These are phyloP conservation scores for Eucalyptus erythrocorys DNA, from an alignment of 345 rosid species.

Conservation along the genomic window DNA sequence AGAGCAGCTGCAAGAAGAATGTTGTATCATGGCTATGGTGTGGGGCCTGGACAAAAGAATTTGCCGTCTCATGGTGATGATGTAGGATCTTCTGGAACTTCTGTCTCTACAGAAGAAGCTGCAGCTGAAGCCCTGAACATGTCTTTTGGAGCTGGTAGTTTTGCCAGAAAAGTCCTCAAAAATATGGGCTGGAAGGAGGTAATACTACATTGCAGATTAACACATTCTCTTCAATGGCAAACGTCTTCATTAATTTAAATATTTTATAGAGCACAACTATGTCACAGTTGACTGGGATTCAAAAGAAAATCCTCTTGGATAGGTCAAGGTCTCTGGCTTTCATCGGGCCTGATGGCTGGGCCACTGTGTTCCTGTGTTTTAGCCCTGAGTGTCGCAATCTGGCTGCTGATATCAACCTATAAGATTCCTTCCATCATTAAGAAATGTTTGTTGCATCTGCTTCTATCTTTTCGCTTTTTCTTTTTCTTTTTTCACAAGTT, in stretches of 20 bases:
- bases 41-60: slow-evolving; percentile 82
- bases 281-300: neutral
- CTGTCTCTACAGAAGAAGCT: slow-evolving; percentile 34
- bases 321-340: neutral
- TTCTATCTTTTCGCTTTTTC: neutral
- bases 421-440: neutral
- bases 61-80: neutral
- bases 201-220: neutral
- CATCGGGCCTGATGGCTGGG: neutral
- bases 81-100: slow-evolving; percentile 6
- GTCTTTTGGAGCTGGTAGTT: slow-evolving; percentile 72
- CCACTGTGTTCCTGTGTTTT: neutral
- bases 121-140: slow-evolving; percentile 57
- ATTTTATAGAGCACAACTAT: neutral
- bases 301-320: neutral
- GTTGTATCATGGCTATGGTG: slow-evolving; percentile 70
- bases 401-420: neutral
- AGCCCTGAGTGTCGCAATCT: neutral
- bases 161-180: slow-evolving; percentile 68
- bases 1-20: slow-evolving; percentile 90
- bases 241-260: neutral
- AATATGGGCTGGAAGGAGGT: slow-evolving; percentile 95
- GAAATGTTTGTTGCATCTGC: neutral
- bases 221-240: neutral
- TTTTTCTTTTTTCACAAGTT: neutral